Evolutionary conservation across 129 eudicot species (phyloP).

Genomic region (Ambrosia trifida): DNA sequence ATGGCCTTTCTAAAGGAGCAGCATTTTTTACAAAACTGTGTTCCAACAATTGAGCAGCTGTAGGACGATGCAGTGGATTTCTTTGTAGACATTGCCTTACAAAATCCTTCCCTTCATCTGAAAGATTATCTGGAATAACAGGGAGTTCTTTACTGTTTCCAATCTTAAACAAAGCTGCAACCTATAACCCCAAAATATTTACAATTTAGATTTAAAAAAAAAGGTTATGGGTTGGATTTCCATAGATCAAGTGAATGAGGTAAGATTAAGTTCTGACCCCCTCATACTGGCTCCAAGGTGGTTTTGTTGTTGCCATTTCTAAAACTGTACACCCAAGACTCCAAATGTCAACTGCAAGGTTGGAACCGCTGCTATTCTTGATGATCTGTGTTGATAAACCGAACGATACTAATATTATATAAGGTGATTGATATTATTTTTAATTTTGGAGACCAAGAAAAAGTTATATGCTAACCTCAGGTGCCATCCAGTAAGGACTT

Average conservation of each 20-base stretch:
- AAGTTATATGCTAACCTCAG: constrained; percentile 61
- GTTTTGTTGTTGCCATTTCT: constrained; percentile 98
- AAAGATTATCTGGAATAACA: constrained; percentile 73
- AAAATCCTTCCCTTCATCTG: constrained; percentile 90
- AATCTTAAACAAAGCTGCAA: constrained; percentile 93
- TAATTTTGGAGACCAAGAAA: not conserved
- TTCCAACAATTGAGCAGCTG: constrained; percentile 77
- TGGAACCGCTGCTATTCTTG: constrained; percentile 70
- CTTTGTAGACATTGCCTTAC: constrained; percentile 80
- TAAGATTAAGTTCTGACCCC: constrained; percentile 63
- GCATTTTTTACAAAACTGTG: constrained; percentile 81
- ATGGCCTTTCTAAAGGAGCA: constrained; percentile 58
- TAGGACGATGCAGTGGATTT: constrained; percentile 69
- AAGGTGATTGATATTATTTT: not conserved
- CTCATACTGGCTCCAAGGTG: constrained; percentile 99
- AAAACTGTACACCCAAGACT: constrained; percentile 98
- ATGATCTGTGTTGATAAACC: constrained; percentile 54
- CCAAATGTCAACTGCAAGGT: constrained; percentile 96
- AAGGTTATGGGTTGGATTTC: not conserved
- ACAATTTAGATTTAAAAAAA: constrained; percentile 1
- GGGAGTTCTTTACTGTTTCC: constrained; percentile 96
- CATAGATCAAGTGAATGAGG: not conserved
- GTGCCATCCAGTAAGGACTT: constrained; percentile 99
- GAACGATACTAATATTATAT: not conserved
- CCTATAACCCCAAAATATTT: constrained; percentile 50